Evolutionary conservation across 1,284 basidiomycete genomes (phyloP).

Genomic region (Caloboletus firmus): DNA sequence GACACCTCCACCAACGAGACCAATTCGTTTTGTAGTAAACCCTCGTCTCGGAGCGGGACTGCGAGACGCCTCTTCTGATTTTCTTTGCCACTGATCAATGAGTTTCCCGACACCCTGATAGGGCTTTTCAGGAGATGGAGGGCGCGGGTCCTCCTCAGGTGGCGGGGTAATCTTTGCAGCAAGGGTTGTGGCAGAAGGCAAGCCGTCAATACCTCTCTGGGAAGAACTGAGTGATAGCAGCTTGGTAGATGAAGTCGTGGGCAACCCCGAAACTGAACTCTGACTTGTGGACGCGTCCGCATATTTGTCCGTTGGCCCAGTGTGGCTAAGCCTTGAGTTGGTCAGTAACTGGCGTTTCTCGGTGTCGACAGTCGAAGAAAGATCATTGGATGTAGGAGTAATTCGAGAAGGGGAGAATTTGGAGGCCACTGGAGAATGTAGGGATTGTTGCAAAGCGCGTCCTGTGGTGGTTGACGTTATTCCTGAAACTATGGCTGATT

Average conservation of each 20-base stretch:
- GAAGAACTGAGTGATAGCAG: conserved; percentile 13
- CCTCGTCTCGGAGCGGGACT: conserved; percentile 38
- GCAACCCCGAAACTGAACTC: conserved; percentile 23
- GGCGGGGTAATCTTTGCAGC: conserved; percentile 27
- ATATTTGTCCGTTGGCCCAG: conserved; percentile 19
- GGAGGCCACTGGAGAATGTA: conserved; percentile 27
- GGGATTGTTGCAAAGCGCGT: conserved; percentile 21
- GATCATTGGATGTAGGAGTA: conserved; percentile 11
- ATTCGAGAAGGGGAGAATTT: conserved; percentile 29
- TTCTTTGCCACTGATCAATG: conserved; percentile 82
- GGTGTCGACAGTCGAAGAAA: conserved; percentile 11
- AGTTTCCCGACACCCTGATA: conserved; percentile 79
- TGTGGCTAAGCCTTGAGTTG: conserved; percentile 11
- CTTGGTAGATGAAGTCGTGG: conserved; percentile 25
- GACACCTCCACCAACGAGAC: conserved; percentile 36
- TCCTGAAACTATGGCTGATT: conserved; percentile 29
- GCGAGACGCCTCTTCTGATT: conserved; percentile 55
- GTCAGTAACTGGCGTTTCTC: conserved; percentile 23
- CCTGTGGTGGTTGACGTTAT: conserved; percentile 22
- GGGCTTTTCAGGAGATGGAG: conserved; percentile 69
- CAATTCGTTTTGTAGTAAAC: conserved; percentile 43
- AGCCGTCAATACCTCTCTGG: conserved; percentile 25
- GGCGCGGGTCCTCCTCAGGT: conserved; percentile 39
- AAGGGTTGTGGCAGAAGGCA: conserved; percentile 17
- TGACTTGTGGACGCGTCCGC: conserved; percentile 17